These are phyloP conservation scores for Mycena amicta DNA, from an alignment of 768 basidiomycete species.

Conservation along the genomic window DNA sequence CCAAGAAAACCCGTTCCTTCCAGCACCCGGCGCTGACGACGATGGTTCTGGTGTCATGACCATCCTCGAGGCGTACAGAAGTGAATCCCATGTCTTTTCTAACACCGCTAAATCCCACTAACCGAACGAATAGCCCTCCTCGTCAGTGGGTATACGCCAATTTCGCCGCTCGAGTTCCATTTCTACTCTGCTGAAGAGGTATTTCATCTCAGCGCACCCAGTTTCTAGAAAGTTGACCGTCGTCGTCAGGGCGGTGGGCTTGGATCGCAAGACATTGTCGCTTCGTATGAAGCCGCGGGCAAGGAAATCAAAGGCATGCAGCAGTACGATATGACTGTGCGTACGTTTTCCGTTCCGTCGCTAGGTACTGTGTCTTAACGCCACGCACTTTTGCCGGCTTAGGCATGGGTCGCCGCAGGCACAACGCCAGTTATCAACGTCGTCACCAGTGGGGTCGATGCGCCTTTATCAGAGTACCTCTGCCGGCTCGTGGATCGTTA, in stretches of 20 bases:
- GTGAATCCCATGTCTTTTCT: constrained; percentile 30
- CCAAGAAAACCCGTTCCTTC: constrained; percentile 24
- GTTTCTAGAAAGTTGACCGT: background rate
- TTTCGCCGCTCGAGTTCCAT: constrained; percentile 34
- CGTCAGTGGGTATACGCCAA: constrained; percentile 29
- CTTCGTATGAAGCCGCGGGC: constrained; percentile 37
- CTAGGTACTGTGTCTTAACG: too few species aligned
- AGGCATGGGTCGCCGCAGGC: constrained; percentile 24
- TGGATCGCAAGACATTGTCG: constrained; percentile 41
- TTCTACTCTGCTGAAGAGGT: constrained; percentile 40
- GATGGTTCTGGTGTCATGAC: constrained; percentile 49
- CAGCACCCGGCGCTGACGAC: constrained; percentile 34
- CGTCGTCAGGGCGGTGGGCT: constrained; percentile 21
- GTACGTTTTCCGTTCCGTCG: constrained; percentile 10
- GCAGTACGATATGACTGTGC: constrained; percentile 30
- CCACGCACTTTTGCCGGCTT: background rate
- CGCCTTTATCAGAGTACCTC: constrained; percentile 36
- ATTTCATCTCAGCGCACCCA: constrained; percentile 47
- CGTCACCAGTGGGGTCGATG: constrained; percentile 29
- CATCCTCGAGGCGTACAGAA: constrained; percentile 54
- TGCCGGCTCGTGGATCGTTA: constrained; percentile 37
- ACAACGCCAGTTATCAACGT: constrained; percentile 7
- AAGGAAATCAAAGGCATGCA: constrained; percentile 43
- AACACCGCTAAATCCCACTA: background rate
- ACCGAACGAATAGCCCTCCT: constrained; percentile 14